A percentile compares a stretch with the other conserved stretches of the same genome.
Conservation (phyloP, 257 asterid species). For the Euphrasia confusa region DNA sequence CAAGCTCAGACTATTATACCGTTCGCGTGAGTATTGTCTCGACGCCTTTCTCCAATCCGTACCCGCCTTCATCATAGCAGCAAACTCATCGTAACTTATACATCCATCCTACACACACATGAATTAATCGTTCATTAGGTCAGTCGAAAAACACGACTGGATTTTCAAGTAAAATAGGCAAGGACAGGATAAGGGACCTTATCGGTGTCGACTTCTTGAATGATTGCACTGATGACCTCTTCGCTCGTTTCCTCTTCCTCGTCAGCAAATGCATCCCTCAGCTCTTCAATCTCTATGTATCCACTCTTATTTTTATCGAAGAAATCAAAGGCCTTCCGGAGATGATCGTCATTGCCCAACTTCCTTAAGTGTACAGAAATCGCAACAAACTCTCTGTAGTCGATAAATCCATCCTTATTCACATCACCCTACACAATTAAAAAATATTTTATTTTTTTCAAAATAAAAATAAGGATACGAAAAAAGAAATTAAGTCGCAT, state of each 20-base stretch:
- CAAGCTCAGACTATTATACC: conserved; percentile 54
- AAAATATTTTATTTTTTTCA: background rate
- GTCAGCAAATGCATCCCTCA: conserved; percentile 61
- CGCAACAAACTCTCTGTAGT: conserved; percentile 82
- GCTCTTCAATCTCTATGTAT: conserved; percentile 79
- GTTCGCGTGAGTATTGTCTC: conserved; percentile 61
- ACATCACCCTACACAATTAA: conserved; percentile 60
- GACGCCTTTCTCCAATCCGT: conserved; percentile 85
- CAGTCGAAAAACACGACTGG: too few relatives aligned
- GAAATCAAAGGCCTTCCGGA: conserved; percentile 64
- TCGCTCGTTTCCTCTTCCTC: conserved; percentile 59
- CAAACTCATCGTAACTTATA: conserved; percentile 59
- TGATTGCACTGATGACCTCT: conserved; percentile 69
- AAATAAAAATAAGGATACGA: background rate
- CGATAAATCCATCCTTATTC: conserved; percentile 75
- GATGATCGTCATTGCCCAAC: conserved; percentile 73
- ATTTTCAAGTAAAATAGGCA: too few relatives aligned
- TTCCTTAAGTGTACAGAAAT: conserved; percentile 72
- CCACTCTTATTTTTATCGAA: conserved; percentile 68
- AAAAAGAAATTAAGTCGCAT: conserved; percentile 20
- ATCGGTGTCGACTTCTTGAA: conserved; percentile 84
- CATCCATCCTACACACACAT: conserved; percentile 56
- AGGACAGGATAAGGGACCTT: conserved; percentile 44
- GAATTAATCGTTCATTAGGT: background rate
- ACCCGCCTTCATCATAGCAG: conserved; percentile 72